A percentile compares a stretch with the other conserved stretches of the same genome.
These are phyloP conservation scores for Coriolopsis trogii DNA, from an alignment of 1,284 basidiomycete genomes.

Conservation along the genomic window DNA sequence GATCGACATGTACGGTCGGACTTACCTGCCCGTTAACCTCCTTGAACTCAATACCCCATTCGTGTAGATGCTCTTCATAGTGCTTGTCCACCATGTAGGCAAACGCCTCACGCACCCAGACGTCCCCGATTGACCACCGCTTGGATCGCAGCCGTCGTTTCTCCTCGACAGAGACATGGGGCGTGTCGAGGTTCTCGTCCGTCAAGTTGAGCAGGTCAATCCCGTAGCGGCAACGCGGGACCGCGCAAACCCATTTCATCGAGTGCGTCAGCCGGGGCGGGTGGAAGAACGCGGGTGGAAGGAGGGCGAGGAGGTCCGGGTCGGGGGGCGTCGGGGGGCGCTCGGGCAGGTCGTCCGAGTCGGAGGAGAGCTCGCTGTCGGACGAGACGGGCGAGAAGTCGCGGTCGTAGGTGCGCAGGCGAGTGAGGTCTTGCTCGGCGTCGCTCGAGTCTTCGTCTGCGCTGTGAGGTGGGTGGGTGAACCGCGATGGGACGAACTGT, in stretches of 20 bases:
- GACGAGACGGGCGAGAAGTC: slow-evolving; percentile 55
- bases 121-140: slow-evolving; percentile 18
- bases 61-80: slow-evolving; percentile 21
- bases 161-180: slow-evolving; percentile 14
- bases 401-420: slow-evolving; percentile 40
- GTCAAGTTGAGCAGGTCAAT: slow-evolving; percentile 28
- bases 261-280: slow-evolving; percentile 22
- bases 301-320: slow-evolving; percentile 24
- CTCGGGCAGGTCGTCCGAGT: slow-evolving; percentile 25
- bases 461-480: no score
- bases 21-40: slow-evolving; percentile 21
- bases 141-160: slow-evolving; percentile 8
- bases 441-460: neutral
- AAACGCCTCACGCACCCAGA: slow-evolving; percentile 24
- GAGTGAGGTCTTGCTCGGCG: slow-evolving; percentile 25
- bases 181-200: slow-evolving; percentile 19
- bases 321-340: slow-evolving; percentile 18
- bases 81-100: slow-evolving; percentile 23
- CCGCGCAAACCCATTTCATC: slow-evolving; percentile 31
- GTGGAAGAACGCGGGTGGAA: slow-evolving; percentile 24
- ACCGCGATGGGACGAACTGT: no score
- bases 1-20: neutral
- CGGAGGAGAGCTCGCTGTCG: slow-evolving; percentile 40
- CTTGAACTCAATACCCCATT: slow-evolving; percentile 21
- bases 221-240: slow-evolving; percentile 24